phyloP scores from a whole-genome alignment of 2,329 filamentous ascomycete genomes.

The Calonectria ilicicola region DNA sequence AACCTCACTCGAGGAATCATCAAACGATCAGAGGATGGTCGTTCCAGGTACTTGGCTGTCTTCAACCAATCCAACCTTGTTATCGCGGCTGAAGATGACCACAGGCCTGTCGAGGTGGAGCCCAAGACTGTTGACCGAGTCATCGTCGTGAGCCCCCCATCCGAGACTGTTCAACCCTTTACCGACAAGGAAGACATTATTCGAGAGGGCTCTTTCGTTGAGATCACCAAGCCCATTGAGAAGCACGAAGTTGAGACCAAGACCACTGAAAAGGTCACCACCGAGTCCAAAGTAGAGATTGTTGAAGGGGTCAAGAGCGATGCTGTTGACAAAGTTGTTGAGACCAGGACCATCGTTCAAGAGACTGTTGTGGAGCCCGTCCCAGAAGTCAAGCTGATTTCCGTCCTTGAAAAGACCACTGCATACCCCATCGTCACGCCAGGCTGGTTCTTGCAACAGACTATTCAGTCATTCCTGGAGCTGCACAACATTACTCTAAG shows the following conservation, averaged over 20 bases:
- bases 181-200: neutral
- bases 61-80: constrained; percentile 14
- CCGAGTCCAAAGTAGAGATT: neutral
- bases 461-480: neutral
- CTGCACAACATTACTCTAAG: neutral
- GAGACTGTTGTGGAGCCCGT: neutral
- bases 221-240: neutral
- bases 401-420: neutral
- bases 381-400: neutral
- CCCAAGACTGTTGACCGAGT: neutral
- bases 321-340: neutral
- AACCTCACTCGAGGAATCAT: neutral
- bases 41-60: constrained; percentile 11
- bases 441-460: neutral
- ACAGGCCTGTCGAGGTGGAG: constrained; percentile 7
- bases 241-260: neutral
- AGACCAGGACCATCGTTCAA: neutral
- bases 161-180: neutral
- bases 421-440: neutral
- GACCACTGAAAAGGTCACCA: neutral
- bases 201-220: neutral
- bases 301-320: neutral
- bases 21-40: neutral
- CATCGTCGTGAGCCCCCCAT: constrained; percentile 2
- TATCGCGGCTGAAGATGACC: constrained; percentile 6